Evolutionary conservation across 805 yeast species (phyloP).

Genomic region (Kodamaea nitidulidarum): DNA sequence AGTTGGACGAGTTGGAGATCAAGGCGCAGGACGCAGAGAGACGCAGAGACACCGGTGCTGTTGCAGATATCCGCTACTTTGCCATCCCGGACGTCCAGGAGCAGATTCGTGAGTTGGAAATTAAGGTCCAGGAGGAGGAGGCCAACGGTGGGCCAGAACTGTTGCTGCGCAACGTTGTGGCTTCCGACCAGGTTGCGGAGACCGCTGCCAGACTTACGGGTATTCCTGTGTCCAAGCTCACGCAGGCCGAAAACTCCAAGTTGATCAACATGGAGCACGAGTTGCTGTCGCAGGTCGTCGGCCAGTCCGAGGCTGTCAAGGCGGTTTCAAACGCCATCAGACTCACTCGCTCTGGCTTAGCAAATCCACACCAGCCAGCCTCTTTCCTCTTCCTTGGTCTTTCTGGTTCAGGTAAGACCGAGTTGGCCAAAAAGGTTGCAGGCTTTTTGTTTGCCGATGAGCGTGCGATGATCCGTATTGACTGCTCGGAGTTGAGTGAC

Average conservation of each 20-base stretch:
- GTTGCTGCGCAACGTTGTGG: constrained; percentile 85
- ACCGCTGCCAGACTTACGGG: constrained; percentile 96
- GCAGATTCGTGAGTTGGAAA: constrained; percentile 72
- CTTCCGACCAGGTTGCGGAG: constrained; percentile 86
- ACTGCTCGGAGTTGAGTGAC: constrained; percentile 94
- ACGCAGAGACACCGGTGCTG: constrained; percentile 89
- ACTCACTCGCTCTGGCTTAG: constrained; percentile 87
- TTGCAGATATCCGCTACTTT: constrained; percentile 94
- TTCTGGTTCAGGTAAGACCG: constrained; percentile 98
- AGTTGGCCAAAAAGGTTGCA: constrained; percentile 93
- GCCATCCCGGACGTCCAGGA: constrained; percentile 91
- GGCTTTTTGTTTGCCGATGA: constrained; percentile 95
- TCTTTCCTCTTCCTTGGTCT: constrained; percentile 92
- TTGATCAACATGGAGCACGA: constrained; percentile 92
- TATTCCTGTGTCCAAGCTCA: constrained; percentile 89
- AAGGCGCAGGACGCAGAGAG: constrained; percentile 97
- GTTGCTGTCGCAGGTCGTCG: constrained; percentile 79
- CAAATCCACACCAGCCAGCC: constrained; percentile 96
- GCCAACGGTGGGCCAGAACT: constrained; percentile 54
- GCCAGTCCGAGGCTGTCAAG: constrained; percentile 92
- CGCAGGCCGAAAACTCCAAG: constrained; percentile 92
- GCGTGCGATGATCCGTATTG: constrained; percentile 94
- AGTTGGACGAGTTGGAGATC: constrained; percentile 85
- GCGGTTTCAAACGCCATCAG: constrained; percentile 96
- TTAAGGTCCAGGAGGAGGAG: constrained; percentile 73